Evolutionary conservation across 495 filamentous ascomycete genomes (phyloP), one percentile per base, ranked within the genome.

Genomic region (Penicillium arizonense): DNA sequence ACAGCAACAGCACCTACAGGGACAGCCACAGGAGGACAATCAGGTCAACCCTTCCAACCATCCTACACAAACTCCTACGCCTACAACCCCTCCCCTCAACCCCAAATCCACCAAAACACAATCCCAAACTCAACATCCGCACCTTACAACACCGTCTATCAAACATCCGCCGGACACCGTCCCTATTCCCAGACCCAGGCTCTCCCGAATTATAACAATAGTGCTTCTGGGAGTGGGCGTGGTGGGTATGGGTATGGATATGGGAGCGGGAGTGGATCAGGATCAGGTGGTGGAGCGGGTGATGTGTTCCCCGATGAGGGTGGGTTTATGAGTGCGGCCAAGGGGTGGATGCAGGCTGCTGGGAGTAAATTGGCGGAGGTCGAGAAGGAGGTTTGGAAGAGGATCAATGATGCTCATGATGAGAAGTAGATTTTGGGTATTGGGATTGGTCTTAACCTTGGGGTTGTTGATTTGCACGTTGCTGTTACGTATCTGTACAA

Each of bases 321-420:
- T 5, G 75, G 80, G 1, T 63, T 84, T 9, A 72, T 81, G 67
- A 75, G 69, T 4, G 74, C 73, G 12, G 84, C 83, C 3, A 84
- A 77, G 73, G 78, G 79, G 53, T 83, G 82, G 80, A 75, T 81
- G 41, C 75, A 78, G 57, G 79, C 70, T 38, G 85, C 82, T 8
- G 86, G 86, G 47, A 71, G 74, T 55, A 84, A 82, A 64, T 61
- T 88, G 44, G 76, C 72, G 10, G 81, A 83, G 47, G 81, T 81
- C 16, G 85, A 88, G 69, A 81, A 75, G 52, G 82, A 85, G 71
- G 80, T 88, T n/a, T 89, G 87, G 87, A 86, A 73, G 70, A 76
- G 76, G 64, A 84, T 86, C 59, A 86, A 84, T 65, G 62, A 69
- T 55, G 66, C 63, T 13, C 72, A 76, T 67, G 67, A 64, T 57